phyloP scores from a whole-genome alignment of 2,329 filamentous ascomycete species.

The Arthrobotrys conoides region DNA sequence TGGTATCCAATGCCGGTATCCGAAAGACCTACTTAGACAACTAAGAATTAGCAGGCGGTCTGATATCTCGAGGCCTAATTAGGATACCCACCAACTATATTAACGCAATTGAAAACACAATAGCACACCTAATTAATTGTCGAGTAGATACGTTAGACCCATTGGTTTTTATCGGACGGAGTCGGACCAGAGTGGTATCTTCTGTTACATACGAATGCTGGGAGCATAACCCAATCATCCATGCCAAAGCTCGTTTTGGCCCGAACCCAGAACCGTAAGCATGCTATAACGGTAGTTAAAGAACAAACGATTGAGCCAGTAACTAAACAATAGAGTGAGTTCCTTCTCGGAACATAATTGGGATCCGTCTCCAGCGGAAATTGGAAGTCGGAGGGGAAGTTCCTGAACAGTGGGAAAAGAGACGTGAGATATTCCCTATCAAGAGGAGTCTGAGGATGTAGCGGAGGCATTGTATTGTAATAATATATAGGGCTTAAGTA shows the following conservation, averaged over 20 bases:
- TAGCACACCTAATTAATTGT: slow-evolving; percentile 29
- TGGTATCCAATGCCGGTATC: slow-evolving; percentile 56
- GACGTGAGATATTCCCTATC: slow-evolving; percentile 51
- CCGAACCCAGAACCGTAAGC: slow-evolving; percentile 56
- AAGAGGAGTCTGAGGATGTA: slow-evolving; percentile 46
- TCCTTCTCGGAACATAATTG: slow-evolving; percentile 41
- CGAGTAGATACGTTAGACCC: slow-evolving; percentile 2
- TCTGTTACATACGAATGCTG: slow-evolving; percentile 51
- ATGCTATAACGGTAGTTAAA: slow-evolving; percentile 49
- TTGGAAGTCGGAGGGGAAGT: slow-evolving; percentile 38
- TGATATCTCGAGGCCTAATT: neutral
- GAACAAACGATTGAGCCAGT: slow-evolving; percentile 43
- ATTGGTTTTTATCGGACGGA: too few relatives aligned
- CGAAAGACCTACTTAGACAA: slow-evolving; percentile 21
- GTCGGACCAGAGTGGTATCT: neutral
- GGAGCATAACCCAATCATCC: slow-evolving; percentile 59
- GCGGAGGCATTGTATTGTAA: slow-evolving; percentile 49
- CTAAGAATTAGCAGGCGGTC: neutral
- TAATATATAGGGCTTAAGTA: too few relatives aligned
- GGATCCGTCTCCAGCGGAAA: slow-evolving; percentile 46
- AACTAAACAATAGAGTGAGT: slow-evolving; percentile 52
- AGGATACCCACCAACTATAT: slow-evolving; percentile 47
- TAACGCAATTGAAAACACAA: slow-evolving; percentile 58
- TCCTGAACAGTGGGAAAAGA: slow-evolving; percentile 56
- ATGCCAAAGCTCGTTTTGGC: slow-evolving; percentile 49